phyloP scores from a whole-genome alignment of 2,329 filamentous ascomycete genomes.

The Hypoxylon sp. region DNA sequence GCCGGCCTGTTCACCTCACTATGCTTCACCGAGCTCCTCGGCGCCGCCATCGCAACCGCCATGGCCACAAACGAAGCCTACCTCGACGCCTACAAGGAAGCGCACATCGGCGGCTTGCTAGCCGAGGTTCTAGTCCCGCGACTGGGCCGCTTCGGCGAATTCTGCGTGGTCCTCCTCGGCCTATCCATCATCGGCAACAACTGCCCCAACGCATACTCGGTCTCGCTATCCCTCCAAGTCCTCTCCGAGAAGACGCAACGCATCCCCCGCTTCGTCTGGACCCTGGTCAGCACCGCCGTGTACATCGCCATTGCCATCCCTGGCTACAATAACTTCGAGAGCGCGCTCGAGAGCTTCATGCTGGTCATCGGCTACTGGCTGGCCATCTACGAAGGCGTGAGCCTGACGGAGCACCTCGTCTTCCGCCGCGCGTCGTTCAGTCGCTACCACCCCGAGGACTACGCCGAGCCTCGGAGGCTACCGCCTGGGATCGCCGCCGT shows the following conservation, averaged over 20 bases:
- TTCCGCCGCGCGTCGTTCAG: conserved; percentile 74
- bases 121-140: conserved; percentile 74
- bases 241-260: conserved; percentile 70
- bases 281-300: conserved; percentile 70
- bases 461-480: conserved; percentile 65
- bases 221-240: conserved; percentile 76
- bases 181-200: conserved; percentile 79
- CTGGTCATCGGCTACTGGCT: conserved; percentile 80
- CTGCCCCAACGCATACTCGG: conserved; percentile 80
- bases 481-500: conserved; percentile 76
- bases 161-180: conserved; percentile 77
- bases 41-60: conserved; percentile 78
- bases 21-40: conserved; percentile 81
- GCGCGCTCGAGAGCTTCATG: conserved; percentile 79
- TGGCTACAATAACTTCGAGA: conserved; percentile 76
- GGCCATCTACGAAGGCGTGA: conserved; percentile 78
- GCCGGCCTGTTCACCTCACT: conserved; percentile 78
- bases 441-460: conserved; percentile 72
- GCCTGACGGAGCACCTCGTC: conserved; percentile 76
- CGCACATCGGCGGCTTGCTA: conserved; percentile 77
- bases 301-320: conserved; percentile 80
- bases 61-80: conserved; percentile 70
- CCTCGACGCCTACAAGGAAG: conserved; percentile 66
- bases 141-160: conserved; percentile 78
- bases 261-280: conserved; percentile 79